Evolutionary conservation across 768 basidiomycete genomes (phyloP).

Genomic region (Hirschioporus abietinus): DNA sequence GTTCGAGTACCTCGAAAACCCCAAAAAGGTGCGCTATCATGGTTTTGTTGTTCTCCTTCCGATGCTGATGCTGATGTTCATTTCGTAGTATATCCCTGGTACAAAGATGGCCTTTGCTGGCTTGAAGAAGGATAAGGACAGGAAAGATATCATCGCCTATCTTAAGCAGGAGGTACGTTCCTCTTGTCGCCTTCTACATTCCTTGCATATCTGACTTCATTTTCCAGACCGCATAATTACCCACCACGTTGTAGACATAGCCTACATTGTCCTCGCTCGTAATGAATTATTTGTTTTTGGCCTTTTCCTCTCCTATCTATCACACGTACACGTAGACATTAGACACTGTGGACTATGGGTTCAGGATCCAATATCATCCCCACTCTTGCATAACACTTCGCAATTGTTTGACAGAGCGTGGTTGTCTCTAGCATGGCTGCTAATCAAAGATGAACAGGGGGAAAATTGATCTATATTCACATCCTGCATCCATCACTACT

Average conservation of each 20-base stretch:
- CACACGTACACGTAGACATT: background rate
- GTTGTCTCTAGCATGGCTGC: too few species aligned
- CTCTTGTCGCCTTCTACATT: background rate
- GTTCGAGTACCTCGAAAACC: constrained; percentile 95
- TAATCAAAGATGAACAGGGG: too few species aligned
- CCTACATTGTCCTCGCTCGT: background rate
- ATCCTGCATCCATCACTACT: too few species aligned
- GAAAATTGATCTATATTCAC: too few species aligned
- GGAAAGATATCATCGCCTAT: constrained; percentile 87
- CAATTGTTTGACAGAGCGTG: too few species aligned
- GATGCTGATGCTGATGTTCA: constrained; percentile 5
- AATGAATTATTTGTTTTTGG: background rate
- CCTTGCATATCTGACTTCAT: background rate
- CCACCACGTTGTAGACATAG: background rate
- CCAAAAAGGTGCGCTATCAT: constrained; percentile 73
- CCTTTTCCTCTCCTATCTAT: background rate
- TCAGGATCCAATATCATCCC: background rate
- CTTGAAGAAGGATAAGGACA: constrained; percentile 97
- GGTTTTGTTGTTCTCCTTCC: constrained; percentile 8
- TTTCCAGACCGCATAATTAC: background rate
- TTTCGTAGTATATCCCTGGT: constrained; percentile 81
- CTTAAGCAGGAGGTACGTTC: constrained; percentile 67
- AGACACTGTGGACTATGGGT: background rate
- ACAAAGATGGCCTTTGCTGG: constrained; percentile 99
- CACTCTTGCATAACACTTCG: background rate